Conservation (phyloP, 306 rosid species). For the Adenanthera pavonina region DNA sequence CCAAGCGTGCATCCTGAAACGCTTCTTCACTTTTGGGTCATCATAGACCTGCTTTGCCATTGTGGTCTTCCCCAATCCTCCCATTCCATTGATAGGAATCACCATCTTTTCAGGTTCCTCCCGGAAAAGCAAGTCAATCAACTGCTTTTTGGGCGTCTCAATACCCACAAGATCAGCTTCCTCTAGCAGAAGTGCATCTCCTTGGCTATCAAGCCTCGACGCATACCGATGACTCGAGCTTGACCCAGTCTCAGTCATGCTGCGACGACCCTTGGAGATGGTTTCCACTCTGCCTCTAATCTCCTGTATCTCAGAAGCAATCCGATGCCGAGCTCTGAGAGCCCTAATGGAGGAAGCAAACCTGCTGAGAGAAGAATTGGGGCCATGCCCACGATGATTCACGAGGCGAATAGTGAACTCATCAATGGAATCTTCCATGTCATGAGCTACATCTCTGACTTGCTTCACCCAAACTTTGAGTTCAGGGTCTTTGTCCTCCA, state of each 20-base stretch:
- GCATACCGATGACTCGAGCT: slow-evolving; percentile 21
- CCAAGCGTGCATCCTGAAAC: slow-evolving; percentile 62
- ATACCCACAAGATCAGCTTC: slow-evolving; percentile 72
- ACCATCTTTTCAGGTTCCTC: slow-evolving; percentile 48
- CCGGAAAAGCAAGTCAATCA: slow-evolving; percentile 48
- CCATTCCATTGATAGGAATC: slow-evolving; percentile 61
- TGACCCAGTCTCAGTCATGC: slow-evolving; percentile 31
- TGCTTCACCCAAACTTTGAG: slow-evolving; percentile 54
- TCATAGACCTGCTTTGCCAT: slow-evolving; percentile 62
- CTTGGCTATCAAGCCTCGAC: slow-evolving; percentile 50
- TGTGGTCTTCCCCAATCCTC: slow-evolving; percentile 66
- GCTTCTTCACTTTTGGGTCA: slow-evolving; percentile 52
- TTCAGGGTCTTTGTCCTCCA: slow-evolving; percentile 49
- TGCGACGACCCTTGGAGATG: slow-evolving; percentile 40
- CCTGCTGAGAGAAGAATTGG: background rate
- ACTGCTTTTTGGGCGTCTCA: slow-evolving; percentile 52
- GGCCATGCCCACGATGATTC: slow-evolving; percentile 25
- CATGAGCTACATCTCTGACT: slow-evolving; percentile 53
- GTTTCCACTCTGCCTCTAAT: slow-evolving; percentile 45
- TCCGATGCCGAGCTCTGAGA: slow-evolving; percentile 39
- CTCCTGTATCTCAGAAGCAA: slow-evolving; percentile 43
- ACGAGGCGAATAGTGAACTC: slow-evolving; percentile 46
- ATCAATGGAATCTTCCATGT: slow-evolving; percentile 62
- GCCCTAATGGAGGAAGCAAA: background rate
- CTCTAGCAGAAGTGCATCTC: slow-evolving; percentile 67